phyloP scores from a whole-genome alignment of 306 rosid species.

The Quercus mongolica region DNA sequence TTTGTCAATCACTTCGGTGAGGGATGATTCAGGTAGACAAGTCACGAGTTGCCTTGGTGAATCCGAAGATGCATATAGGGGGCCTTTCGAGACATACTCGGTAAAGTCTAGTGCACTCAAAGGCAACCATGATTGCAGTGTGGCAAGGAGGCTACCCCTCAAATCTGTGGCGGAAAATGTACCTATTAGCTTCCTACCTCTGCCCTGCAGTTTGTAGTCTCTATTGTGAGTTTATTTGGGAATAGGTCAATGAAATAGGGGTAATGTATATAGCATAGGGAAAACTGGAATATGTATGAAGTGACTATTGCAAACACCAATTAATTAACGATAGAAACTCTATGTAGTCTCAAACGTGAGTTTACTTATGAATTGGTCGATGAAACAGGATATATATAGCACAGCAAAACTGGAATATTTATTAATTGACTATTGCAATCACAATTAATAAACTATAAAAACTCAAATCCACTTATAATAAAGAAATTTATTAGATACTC shows the following conservation, averaged over 20 bases:
- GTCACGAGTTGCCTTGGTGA: constrained; percentile 51
- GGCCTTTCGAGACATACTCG: constrained; percentile 37
- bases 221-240: background rate
- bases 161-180: constrained; percentile 79
- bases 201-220: constrained; percentile 46
- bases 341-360: background rate
- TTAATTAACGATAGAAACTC: background rate
- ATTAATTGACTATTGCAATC: background rate
- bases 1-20: constrained; percentile 55
- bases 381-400: background rate
- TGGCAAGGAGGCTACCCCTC: constrained; percentile 57
- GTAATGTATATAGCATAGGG: background rate
- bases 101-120: constrained; percentile 59
- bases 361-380: background rate
- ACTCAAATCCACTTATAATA: background rate
- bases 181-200: constrained; percentile 56
- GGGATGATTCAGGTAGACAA: constrained; percentile 43
- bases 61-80: constrained; percentile 18
- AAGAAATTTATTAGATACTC: too few species aligned
- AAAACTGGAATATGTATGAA: background rate
- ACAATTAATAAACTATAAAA: background rate
- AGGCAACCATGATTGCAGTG: constrained; percentile 74
- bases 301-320: background rate
- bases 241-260: background rate
- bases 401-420: background rate